These are phyloP conservation scores for Hydnomerulius pinastri DNA, from an alignment of 768 basidiomycete genomes.

Conservation along the genomic window DNA sequence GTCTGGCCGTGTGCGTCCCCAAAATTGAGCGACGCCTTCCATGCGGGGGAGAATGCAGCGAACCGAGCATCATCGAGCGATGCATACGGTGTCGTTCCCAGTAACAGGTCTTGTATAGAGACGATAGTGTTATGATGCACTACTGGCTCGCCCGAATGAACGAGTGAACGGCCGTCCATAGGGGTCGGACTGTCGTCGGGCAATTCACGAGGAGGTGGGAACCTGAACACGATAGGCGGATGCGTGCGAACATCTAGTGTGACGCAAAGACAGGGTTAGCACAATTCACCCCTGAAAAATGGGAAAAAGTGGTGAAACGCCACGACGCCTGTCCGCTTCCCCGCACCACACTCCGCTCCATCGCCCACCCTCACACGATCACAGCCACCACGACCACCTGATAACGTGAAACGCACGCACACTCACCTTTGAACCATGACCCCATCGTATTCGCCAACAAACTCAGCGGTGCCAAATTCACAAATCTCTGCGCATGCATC, in stretches of 20 bases:
- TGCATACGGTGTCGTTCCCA: slow-evolving; percentile 47
- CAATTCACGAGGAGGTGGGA: slow-evolving; percentile 45
- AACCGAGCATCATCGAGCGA: slow-evolving; percentile 46
- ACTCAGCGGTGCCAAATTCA: slow-evolving; percentile 66
- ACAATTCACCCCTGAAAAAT: not conserved
- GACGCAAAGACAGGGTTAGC: not conserved
- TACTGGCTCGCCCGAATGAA: not conserved
- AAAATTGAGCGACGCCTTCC: slow-evolving; percentile 8
- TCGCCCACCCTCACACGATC: not conserved
- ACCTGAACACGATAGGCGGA: slow-evolving; percentile 59
- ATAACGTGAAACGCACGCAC: no score
- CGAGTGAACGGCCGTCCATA: not conserved
- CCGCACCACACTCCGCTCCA: not conserved
- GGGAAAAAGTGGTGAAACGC: not conserved
- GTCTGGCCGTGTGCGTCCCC: not conserved
- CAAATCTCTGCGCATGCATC: slow-evolving; percentile 67
- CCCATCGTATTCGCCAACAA: slow-evolving; percentile 58
- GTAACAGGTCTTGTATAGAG: slow-evolving; percentile 37
- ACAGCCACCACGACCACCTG: not conserved
- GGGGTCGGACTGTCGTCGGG: not conserved
- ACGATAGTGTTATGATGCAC: not conserved
- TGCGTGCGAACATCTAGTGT: slow-evolving; percentile 63
- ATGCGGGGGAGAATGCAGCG: slow-evolving; percentile 45
- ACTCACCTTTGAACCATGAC: slow-evolving; percentile 62
- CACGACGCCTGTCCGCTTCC: not conserved